Conservation (phyloP, 177 flowering plant species). For the Vitis hybrid region DNA sequence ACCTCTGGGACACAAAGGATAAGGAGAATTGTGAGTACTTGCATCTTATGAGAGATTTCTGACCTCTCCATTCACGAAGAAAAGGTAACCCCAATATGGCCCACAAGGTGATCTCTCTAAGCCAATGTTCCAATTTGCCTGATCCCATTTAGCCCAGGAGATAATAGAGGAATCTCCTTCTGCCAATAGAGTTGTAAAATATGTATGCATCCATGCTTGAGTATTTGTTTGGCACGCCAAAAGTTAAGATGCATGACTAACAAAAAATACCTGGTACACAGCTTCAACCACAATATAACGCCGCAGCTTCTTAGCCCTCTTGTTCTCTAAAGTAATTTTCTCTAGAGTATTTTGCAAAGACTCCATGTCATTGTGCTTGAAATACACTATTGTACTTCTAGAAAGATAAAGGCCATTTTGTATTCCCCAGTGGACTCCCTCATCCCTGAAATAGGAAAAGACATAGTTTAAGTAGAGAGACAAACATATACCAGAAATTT, state of each 20-base stretch:
- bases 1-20: too few relatives aligned
- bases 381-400: slow-evolving; percentile 83
- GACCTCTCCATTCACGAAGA: too few relatives aligned
- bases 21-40: too few relatives aligned
- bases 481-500: background rate
- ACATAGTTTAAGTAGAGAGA: background rate
- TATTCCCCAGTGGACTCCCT: slow-evolving; percentile 98
- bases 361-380: slow-evolving; percentile 96
- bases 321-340: slow-evolving; percentile 65
- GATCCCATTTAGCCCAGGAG: too few relatives aligned
- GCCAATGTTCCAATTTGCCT: too few relatives aligned
- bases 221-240: background rate
- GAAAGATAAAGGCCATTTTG: slow-evolving; percentile 98
- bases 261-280: slow-evolving; percentile 76
- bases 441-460: slow-evolving; percentile 63
- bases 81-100: too few relatives aligned
- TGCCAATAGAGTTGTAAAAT: background rate
- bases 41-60: too few relatives aligned
- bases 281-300: slow-evolving; percentile 98
- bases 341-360: slow-evolving; percentile 68
- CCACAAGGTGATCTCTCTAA: too few relatives aligned
- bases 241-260: background rate
- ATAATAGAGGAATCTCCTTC: too few relatives aligned
- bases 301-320: slow-evolving; percentile 73
- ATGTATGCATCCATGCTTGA: background rate